phyloP scores from a whole-genome alignment of 139 green algal species.

The Eudorina sp. region DNA sequence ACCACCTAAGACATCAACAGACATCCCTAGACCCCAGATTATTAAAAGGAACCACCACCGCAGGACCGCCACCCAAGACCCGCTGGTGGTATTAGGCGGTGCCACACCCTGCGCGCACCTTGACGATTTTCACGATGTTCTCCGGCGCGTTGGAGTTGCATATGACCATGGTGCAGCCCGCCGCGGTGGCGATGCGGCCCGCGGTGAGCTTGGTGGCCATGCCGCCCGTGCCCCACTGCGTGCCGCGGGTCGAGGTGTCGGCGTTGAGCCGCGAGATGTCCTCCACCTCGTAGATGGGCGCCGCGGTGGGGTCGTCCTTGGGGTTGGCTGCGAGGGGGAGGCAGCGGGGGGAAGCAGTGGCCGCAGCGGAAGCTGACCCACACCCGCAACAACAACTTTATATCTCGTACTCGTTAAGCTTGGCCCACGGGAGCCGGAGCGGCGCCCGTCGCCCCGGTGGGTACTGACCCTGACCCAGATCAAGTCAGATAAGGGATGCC shows the following conservation, averaged over 20 bases:
- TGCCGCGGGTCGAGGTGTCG: slow-evolving; percentile 79
- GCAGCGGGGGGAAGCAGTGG: neutral
- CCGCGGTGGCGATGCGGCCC: slow-evolving; percentile 90
- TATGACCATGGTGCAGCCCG: slow-evolving; percentile 86
- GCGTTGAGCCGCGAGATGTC: slow-evolving; percentile 78
- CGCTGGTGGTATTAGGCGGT: no score
- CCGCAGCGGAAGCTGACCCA: neutral
- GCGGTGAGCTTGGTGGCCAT: slow-evolving; percentile 97
- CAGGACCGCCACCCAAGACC: no score
- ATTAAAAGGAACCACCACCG: no score
- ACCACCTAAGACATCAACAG: no score
- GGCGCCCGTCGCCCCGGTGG: no score
- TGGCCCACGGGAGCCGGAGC: no score
- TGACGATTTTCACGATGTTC: slow-evolving; percentile 71
- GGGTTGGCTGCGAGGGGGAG: slow-evolving; percentile 57
- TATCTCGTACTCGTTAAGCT: no score
- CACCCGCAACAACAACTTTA: no score
- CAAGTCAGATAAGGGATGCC: no score
- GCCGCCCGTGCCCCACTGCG: slow-evolving; percentile 93
- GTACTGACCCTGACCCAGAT: no score
- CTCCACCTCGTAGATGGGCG: slow-evolving; percentile 82
- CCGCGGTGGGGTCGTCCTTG: slow-evolving; percentile 65
- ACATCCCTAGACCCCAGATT: no score
- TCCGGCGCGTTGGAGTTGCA: slow-evolving; percentile 68
- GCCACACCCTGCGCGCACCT: no score